These are phyloP conservation scores for Eimeria brunetti DNA, from an alignment of 169 alveolate genomes.

Conservation along the genomic window DNA sequence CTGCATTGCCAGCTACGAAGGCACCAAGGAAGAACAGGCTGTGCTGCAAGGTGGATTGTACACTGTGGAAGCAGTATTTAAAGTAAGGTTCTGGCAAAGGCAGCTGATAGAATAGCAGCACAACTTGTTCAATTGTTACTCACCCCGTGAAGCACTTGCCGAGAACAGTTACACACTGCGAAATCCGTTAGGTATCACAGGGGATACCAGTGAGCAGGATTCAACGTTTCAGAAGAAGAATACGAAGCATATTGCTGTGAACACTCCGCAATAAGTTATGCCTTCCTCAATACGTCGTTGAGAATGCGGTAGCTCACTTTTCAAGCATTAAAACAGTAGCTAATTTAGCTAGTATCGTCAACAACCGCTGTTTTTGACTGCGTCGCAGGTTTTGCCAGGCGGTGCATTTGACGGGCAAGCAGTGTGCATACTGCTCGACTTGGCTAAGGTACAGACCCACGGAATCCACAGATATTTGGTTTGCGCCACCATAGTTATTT, in stretches of 20 bases:
- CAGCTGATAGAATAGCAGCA: background rate
- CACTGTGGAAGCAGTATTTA: slow-evolving; percentile 37
- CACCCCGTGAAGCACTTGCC: background rate
- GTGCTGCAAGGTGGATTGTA: slow-evolving; percentile 38
- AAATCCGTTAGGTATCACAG: background rate
- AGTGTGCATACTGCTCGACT: slow-evolving; percentile 62
- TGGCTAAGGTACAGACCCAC: background rate
- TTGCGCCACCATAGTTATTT: background rate
- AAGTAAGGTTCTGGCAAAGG: slow-evolving; percentile 3
- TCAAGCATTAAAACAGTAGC: background rate
- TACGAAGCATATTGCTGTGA: background rate
- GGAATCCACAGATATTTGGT: background rate
- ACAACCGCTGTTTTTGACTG: background rate
- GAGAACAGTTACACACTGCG: background rate
- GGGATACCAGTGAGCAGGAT: background rate
- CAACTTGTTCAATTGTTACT: background rate
- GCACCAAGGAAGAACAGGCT: slow-evolving; percentile 62
- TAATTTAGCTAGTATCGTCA: background rate
- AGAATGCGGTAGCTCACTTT: background rate
- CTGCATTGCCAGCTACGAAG: slow-evolving; percentile 81
- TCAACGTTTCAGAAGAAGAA: background rate
- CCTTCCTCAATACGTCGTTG: background rate
- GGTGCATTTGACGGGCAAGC: slow-evolving; percentile 80
- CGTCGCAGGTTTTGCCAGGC: slow-evolving; percentile 62
- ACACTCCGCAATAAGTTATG: background rate